Evolutionary conservation across 2,329 filamentous ascomycete genomes (phyloP).

Genomic region (Fusarium aywerte): DNA sequence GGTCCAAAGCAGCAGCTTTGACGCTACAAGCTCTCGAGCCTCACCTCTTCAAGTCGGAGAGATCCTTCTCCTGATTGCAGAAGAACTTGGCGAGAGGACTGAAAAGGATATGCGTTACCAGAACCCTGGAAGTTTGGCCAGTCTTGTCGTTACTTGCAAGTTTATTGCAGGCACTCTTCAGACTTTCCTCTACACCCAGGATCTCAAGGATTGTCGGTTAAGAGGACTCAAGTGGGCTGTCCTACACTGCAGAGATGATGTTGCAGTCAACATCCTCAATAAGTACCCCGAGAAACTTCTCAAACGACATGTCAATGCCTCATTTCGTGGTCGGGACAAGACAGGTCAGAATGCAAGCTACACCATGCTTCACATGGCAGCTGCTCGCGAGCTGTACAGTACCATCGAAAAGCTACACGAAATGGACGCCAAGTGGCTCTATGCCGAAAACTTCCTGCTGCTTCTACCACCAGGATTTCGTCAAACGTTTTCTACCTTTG

Average conservation of each 20-base stretch:
- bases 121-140: background rate
- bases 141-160: background rate
- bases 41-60: background rate
- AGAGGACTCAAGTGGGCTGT: background rate
- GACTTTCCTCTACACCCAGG: slow-evolving; percentile 1
- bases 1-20: background rate
- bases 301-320: background rate
- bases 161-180: background rate
- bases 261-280: background rate
- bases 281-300: background rate
- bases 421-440: background rate
- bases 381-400: background rate
- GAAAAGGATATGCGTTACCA: background rate
- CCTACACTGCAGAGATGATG: background rate
- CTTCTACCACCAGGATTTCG: background rate
- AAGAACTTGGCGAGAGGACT: background rate
- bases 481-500: background rate
- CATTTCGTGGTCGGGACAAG: background rate
- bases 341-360: background rate
- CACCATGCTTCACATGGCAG: slow-evolving; percentile 22
- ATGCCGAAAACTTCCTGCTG: background rate
- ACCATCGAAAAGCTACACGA: background rate
- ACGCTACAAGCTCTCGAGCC: background rate
- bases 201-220: background rate
- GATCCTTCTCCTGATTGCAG: background rate